phyloP scores from a whole-genome alignment of 2,329 filamentous ascomycete species.

The Lomentospora prolificans region DNA sequence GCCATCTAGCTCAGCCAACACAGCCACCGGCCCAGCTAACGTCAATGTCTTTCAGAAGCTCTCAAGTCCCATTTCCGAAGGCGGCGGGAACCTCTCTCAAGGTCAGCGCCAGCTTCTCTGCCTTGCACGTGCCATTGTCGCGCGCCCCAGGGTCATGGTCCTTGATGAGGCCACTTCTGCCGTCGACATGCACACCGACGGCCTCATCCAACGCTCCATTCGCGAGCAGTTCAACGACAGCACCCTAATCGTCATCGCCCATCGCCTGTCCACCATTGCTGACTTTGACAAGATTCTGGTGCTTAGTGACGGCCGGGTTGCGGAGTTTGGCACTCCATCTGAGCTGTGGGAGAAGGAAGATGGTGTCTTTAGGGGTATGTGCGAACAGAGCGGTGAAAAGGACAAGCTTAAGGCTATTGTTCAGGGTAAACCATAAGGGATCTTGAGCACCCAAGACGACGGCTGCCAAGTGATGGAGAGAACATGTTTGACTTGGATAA shows the following conservation, averaged over 20 bases:
- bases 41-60: slow-evolving; percentile 57
- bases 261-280: slow-evolving; percentile 65
- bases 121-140: slow-evolving; percentile 62
- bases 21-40: slow-evolving; percentile 32
- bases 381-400: slow-evolving; percentile 49
- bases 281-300: slow-evolving; percentile 70
- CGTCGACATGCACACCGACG: slow-evolving; percentile 68
- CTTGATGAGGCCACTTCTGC: slow-evolving; percentile 72
- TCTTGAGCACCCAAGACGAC: too few relatives aligned
- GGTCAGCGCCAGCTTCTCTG: slow-evolving; percentile 69
- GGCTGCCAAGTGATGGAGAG: too few relatives aligned
- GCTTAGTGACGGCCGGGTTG: slow-evolving; percentile 54
- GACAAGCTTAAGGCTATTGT: slow-evolving; percentile 41
- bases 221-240: slow-evolving; percentile 60
- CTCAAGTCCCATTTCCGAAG: slow-evolving; percentile 55
- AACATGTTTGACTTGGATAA: too few relatives aligned
- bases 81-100: slow-evolving; percentile 65
- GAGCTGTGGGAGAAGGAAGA: slow-evolving; percentile 47
- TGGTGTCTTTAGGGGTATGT: slow-evolving; percentile 53
- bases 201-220: slow-evolving; percentile 63
- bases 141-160: slow-evolving; percentile 66
- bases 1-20: slow-evolving; percentile 10
- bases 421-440: slow-evolving; percentile 15
- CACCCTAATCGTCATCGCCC: slow-evolving; percentile 66
- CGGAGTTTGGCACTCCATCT: slow-evolving; percentile 56